A percentile compares a stretch with the other conserved stretches of the same genome.
Evolutionary conservation across 805 yeast species (phyloP).

Genomic region (Tetrapisispora fleetii): DNA sequence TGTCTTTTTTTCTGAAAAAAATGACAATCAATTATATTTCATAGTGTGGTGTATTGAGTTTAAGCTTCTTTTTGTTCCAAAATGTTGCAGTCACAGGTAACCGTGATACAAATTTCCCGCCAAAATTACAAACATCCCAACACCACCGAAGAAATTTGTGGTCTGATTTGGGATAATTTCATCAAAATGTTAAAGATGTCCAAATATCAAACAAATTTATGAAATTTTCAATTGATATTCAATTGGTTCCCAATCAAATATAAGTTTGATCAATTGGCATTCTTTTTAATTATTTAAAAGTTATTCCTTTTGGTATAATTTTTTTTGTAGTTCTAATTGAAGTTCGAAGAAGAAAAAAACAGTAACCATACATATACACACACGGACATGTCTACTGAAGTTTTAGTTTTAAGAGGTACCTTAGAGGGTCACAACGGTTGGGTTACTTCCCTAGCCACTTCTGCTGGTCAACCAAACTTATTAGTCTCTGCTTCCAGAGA

Average conservation of each 20-base stretch:
- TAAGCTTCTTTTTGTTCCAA: not conserved
- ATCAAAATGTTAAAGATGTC: not conserved
- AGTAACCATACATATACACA: not conserved
- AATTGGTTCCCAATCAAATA: too few species aligned
- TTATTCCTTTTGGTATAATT: too few species aligned
- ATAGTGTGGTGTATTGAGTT: not conserved
- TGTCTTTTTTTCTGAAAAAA: too few species aligned
- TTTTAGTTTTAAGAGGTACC: slow-evolving; percentile 99
- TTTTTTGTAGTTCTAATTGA: not conserved
- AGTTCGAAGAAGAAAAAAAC: too few species aligned
- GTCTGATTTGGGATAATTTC: not conserved
- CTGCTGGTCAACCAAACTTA: slow-evolving; percentile 95
- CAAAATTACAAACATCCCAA: not conserved
- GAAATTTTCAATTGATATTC: not conserved
- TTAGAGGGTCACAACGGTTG: slow-evolving; percentile 95
- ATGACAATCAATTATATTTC: too few species aligned
- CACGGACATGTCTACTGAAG: slow-evolving; percentile 40
- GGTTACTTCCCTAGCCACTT: slow-evolving; percentile 98
- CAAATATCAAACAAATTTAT: not conserved
- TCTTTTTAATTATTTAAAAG: too few species aligned
- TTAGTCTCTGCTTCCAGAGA: slow-evolving; percentile 98
- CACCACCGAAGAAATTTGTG: not conserved
- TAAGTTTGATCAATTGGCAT: too few species aligned
- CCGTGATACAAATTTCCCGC: not conserved
- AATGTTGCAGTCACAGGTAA: not conserved